Evolutionary conservation across 2,329 filamentous ascomycete species (phyloP), one percentile per base, ranked within the genome.

Genomic region (Anisogramma anomala): DNA sequence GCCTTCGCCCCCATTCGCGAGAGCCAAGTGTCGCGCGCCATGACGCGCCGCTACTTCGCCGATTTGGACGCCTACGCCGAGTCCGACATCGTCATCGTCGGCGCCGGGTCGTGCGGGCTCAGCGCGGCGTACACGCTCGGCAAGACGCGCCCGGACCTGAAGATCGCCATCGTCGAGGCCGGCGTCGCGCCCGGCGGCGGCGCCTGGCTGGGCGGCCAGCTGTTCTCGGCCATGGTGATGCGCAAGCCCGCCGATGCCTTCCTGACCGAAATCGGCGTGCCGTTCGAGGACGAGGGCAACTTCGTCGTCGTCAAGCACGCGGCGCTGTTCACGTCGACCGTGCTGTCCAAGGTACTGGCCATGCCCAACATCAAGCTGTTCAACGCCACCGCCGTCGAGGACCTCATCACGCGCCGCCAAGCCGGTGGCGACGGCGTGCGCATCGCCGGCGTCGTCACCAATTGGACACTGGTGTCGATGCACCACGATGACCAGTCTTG

Each of bases 291-390:
- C 48, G 87, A 94, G 56, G 84, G 83, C 39, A 74, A 83, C 65
- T 91, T 82, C 52, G 86, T 95, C 11, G 85, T 94, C 1, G 87
- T 94, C 60, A 93, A 91, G 76, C 87, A 94, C 63, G 87, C 88
- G 25, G 84, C 87, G 0, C 74, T 94, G 47, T 94, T 94, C 70
- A 95, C 87, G 23, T 85, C 81, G 46, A 94, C 87, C 19, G 69
- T 95, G 45, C 67, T 95, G 54, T 82, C 80, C 58, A 82, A 82
- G 64, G 87, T 95, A 8, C 69, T 95, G 38, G 65, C 74, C 45
- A 84, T 93, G 67, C 83, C 84, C 49, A 94, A 95, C 63, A 76
- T 94, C 56, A 95, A 95, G 75, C 78, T 95, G 48, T 95, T 94
- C 77, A 95, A 95, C 59, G 87, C 87, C 27, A 94, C 88, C 26